Percentiles rank a stretch among this genome's conserved stretches.
Conservation (phyloP, 2,329 filamentous ascomycete species). For the Trichoderma aggressivum region DNA sequence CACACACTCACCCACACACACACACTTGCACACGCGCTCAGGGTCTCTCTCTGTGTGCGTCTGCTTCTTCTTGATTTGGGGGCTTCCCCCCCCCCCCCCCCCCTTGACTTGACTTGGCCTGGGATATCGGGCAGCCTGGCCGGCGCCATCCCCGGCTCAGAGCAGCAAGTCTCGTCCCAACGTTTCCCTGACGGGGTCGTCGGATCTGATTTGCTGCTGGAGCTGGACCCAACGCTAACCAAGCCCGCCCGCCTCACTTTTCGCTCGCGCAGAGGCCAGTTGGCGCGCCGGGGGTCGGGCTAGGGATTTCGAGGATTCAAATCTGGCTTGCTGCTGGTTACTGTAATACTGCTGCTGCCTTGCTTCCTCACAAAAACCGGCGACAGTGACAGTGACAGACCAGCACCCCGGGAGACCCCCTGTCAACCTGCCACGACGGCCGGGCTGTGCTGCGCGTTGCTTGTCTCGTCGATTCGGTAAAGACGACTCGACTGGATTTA, state of each 20-base stretch:
- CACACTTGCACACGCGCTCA: background rate
- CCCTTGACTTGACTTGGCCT: background rate
- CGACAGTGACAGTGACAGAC: background rate
- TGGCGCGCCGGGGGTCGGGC: background rate
- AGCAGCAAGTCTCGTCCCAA: background rate
- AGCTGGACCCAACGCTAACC: background rate
- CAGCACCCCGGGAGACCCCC: background rate
- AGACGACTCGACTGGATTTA: too few species aligned
- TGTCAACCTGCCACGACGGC: background rate
- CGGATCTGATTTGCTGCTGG: background rate
- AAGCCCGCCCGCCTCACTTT: background rate
- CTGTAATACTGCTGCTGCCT: background rate
- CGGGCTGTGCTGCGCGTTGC: background rate
- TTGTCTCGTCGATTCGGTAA: background rate
- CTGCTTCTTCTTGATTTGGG: background rate
- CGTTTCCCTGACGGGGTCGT: background rate
- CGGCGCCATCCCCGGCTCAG: background rate
- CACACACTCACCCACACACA: background rate
- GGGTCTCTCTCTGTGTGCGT: background rate
- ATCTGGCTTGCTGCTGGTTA: background rate
- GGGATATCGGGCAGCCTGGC: background rate
- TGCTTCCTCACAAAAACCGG: background rate
- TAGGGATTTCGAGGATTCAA: background rate
- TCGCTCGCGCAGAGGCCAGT: background rate
- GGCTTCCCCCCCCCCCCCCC: too few species aligned